Conservation (phyloP, 441 rosid genomes). For the Brassica balearica region DNA sequence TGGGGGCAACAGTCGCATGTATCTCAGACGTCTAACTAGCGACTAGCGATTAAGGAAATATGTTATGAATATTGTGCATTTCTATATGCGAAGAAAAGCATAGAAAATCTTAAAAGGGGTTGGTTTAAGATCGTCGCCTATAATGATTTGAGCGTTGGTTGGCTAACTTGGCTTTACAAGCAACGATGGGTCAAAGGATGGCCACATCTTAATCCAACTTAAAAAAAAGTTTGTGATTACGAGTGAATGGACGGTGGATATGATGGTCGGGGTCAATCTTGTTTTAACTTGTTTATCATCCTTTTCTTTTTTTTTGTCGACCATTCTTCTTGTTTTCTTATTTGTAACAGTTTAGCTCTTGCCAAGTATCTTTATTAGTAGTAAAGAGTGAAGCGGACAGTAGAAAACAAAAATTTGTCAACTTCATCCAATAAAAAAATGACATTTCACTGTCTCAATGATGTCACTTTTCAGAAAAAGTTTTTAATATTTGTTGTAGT, state of each 20-base stretch:
- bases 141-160: slow-evolving; percentile 38
- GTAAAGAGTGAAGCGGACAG: background rate
- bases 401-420: background rate
- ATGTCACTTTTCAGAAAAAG: background rate
- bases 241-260: slow-evolving; percentile 44
- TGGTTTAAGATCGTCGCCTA: slow-evolving; percentile 25
- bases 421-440: slow-evolving; percentile 9
- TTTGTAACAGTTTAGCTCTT: slow-evolving; percentile 11
- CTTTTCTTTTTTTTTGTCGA: background rate
- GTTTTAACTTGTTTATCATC: background rate
- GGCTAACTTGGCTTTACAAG: slow-evolving; percentile 38
- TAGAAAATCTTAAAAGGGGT: slow-evolving; percentile 30
- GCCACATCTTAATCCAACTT: slow-evolving; percentile 32
- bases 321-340: background rate
- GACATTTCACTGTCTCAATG: slow-evolving; percentile 1
- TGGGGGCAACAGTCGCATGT: too few species aligned
- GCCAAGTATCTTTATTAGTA: slow-evolving; percentile 15
- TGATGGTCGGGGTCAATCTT: slow-evolving; percentile 25
- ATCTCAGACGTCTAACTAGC: too few species aligned
- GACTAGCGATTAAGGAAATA: too few species aligned
- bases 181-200: slow-evolving; percentile 43
- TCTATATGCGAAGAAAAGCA: slow-evolving; percentile 1
- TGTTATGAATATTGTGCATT: too few species aligned
- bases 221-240: slow-evolving; percentile 17
- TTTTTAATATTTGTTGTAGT: background rate